Evolutionary conservation across 768 basidiomycete genomes (phyloP), one percentile per base, ranked within the genome.

Genomic region (Dacryopinax primogenitus): DNA sequence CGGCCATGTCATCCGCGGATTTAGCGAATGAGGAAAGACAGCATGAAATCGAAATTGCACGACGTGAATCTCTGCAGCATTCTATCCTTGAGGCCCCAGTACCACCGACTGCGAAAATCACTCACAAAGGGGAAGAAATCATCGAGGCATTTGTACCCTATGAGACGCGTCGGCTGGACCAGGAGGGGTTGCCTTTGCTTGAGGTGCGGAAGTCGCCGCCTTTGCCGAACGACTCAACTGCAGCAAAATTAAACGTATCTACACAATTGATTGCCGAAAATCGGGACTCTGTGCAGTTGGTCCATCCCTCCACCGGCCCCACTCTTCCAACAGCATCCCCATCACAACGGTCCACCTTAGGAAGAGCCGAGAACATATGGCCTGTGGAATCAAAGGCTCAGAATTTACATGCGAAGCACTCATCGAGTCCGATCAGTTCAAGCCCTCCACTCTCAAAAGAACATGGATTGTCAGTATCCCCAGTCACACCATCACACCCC

Each of bases 101-200:
- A 2, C 65, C 41, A 12, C 80, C 83, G 35, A 88, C 91, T 12
- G 67, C 68, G 64, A 94, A 93, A 75, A 87, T 92, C 67, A 95
- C 92, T 30, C 92, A 93, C 79, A 95, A 95, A 76, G 92, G 92
- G 63, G 76, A 93, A 67, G 86, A 93, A 78, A 87, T 91, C 71
- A 91, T 95, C 71, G 92, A 95, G 74, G 86, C 85, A 33, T 47
- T 30, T 35, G 58, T 34, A 15, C 30, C 51, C 7, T 32, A 58
- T 30, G 51, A 58, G 15, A 13, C 51, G 26, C 51, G 51, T 6
- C 51, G 51, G 6, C 26, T 4, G 18, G 51, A 30, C 23, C 13
- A 28, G 30, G 51, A 26, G 32, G 18, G 41, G 6, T 4, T 18
- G 18, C 51, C 4, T 13, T 26, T 30, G 26, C 23, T 11, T 39